Conservation (phyloP, 768 basidiomycete genomes). For the Hypholoma sublateritium region DNA sequence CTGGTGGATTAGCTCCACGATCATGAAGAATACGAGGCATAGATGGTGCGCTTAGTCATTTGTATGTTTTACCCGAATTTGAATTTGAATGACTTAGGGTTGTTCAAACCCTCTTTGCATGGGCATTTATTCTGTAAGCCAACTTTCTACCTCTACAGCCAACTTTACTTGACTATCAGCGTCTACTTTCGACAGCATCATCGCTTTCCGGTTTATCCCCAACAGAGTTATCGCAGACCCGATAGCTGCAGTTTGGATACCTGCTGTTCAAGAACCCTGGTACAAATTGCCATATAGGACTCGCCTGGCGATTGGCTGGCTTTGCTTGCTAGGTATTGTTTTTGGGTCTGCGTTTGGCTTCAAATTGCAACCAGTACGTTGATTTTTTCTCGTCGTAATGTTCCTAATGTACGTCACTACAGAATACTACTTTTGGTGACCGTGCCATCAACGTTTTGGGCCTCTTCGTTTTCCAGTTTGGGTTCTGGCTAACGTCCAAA, state of each 20-base stretch:
- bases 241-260: constrained; percentile 70
- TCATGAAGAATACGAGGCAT: constrained; percentile 51
- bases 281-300: constrained; percentile 49
- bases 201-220: constrained; percentile 85
- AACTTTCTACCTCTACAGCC: constrained; percentile 25
- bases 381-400: constrained; percentile 47
- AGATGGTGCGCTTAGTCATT: constrained; percentile 55
- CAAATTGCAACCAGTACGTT: constrained; percentile 31
- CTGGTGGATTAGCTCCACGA: not conserved
- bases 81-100: constrained; percentile 47
- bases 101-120: constrained; percentile 79
- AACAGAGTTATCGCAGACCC: constrained; percentile 68
- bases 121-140: constrained; percentile 75
- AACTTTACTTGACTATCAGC: not conserved
- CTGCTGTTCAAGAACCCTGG: constrained; percentile 66
- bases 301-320: constrained; percentile 71
- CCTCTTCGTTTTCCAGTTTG: constrained; percentile 73
- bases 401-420: not conserved
- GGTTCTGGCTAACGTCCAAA: constrained; percentile 69
- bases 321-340: constrained; percentile 71
- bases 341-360: constrained; percentile 91
- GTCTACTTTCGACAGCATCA: constrained; percentile 57
- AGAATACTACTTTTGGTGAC: constrained; percentile 66
- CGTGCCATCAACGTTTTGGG: constrained; percentile 82
- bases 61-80: not conserved